Base-by-base conservation (phyloP, 2,329 filamentous ascomycete genomes). In the Sporothrix brasiliensis region DNA sequence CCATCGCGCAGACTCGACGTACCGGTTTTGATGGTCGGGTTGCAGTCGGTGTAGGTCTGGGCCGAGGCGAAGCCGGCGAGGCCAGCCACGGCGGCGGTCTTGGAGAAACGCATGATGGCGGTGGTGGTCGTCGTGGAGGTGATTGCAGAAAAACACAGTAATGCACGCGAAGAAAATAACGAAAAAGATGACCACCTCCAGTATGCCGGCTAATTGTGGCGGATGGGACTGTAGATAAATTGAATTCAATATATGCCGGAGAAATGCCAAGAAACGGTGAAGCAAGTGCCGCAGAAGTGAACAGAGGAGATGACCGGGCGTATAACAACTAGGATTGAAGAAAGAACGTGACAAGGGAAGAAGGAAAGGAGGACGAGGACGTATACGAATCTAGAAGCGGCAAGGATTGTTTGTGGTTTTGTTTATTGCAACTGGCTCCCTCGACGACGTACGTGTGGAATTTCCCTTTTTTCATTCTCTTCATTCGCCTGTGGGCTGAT, bases 1-100 rank as follows among this genome's bases (percentile, higher is more conserved):
- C 41, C 6, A 34, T 10, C 30, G 2, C 41, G 14, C 0, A 7
- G 16, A 49, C 4, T 13, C 4, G 27, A 21, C 47, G 9, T 50
- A 65, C 65, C 54, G 11, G 27, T 41, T 34, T 67, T 67, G 34
- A 30, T 67, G 30, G 50, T 67, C 49, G 65, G 65, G 65, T 67
- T 54, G 34, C 65, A 67, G 50, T 54, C 50, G 19, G 65, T 67
- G 65, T 67, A 67, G 13, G 65, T 67, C 65, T 67, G 65, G 30
- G 65, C 65, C n/a, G 65, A 67, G 30, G 65, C 65, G n/a, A 67
- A 49, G 50, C 65, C 65, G 10, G 21, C 49, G 24, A 67, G 34
- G 49, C 65, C 65, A 3, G 49, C 65, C 50, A 67, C 27, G 3
- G 24, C 65, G 34, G 65, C 50, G 34, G 65, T 67, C 65, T 67